Evolutionary conservation across 2,329 filamentous ascomycete genomes (phyloP).

Genomic region (Fusarium tupiense): DNA sequence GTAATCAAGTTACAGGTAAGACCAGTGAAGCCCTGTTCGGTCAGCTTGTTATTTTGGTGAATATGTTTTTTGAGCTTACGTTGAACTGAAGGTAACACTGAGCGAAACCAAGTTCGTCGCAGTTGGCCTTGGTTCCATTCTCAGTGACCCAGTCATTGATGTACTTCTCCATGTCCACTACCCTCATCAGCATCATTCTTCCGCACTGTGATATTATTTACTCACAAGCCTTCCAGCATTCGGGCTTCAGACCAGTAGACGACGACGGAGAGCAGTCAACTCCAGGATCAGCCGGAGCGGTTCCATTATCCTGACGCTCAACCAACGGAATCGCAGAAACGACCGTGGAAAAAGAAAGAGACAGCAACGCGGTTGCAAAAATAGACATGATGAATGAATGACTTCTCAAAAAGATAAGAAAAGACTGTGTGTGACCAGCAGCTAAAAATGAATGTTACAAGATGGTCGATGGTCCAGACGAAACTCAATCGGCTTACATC

Average conservation of each 20-base stretch:
- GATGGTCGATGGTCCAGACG: not conserved
- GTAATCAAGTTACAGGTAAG: constrained; percentile 19
- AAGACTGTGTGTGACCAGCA: not conserved
- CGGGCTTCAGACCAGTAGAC: constrained; percentile 6
- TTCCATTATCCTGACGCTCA: not conserved
- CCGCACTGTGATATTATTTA: rapidly evolving
- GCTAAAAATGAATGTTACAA: not conserved
- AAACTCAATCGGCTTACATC: not conserved
- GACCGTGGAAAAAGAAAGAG: not conserved
- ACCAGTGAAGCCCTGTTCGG: not conserved
- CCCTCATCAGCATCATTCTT: not conserved
- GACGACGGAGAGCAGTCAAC: constrained; percentile 9
- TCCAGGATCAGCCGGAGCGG: not conserved
- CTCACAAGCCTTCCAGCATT: constrained; percentile 22
- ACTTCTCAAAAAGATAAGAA: not conserved
- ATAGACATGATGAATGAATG: constrained; percentile 14
- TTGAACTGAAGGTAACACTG: constrained; percentile 20
- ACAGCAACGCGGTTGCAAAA: not conserved
- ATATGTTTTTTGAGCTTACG: not conserved
- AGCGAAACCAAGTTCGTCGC: constrained; percentile 11
- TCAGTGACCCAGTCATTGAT: constrained; percentile 19
- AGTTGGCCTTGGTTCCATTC: constrained; percentile 10
- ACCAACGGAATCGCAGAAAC: constrained; percentile 8
- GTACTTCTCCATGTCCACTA: constrained; percentile 27
- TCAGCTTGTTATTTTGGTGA: rapidly evolving